These are phyloP conservation scores for Clarireedia homoeocarpa DNA, from an alignment of 2,329 filamentous ascomycete genomes.

Conservation along the genomic window DNA sequence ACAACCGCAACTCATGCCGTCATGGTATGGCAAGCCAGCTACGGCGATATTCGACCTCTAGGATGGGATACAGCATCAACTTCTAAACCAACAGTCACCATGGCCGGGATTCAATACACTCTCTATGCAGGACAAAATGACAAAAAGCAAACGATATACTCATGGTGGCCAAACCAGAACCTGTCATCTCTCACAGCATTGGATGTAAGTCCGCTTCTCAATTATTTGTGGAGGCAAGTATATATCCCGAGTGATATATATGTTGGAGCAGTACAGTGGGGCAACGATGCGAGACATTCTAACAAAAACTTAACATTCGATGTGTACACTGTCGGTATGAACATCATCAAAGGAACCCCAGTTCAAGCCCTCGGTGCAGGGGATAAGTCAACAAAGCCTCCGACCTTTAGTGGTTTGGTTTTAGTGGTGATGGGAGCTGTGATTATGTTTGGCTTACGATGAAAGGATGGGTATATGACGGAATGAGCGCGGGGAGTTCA, in stretches of 20 bases:
- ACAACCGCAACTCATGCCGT: not conserved
- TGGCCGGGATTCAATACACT: not conserved
- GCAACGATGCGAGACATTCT: not conserved
- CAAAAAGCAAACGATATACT: not conserved
- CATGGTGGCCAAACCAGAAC: not conserved
- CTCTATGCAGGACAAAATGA: not conserved
- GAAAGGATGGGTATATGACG: not conserved
- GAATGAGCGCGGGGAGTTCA: too few relatives aligned
- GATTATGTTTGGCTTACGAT: not conserved
- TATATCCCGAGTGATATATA: not conserved
- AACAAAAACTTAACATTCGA: not conserved
- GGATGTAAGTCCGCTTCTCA: not conserved
- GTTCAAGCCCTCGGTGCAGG: not conserved
- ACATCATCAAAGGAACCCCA: not conserved
- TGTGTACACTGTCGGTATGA: not conserved
- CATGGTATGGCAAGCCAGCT: not conserved
- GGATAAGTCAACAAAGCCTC: not conserved
- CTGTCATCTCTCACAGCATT: not conserved
- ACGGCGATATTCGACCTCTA: not conserved
- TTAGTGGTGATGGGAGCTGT: not conserved
- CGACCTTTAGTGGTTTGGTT: not conserved
- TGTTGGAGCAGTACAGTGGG: conserved; percentile 3
- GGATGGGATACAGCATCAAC: not conserved
- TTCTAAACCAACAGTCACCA: not conserved
- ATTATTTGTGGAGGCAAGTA: conserved; percentile 1